A percentile compares a stretch with the other conserved stretches of the same genome.
Evolutionary conservation across 306 rosid species (phyloP).

Genomic region (Trichosanthes cucumerina): DNA sequence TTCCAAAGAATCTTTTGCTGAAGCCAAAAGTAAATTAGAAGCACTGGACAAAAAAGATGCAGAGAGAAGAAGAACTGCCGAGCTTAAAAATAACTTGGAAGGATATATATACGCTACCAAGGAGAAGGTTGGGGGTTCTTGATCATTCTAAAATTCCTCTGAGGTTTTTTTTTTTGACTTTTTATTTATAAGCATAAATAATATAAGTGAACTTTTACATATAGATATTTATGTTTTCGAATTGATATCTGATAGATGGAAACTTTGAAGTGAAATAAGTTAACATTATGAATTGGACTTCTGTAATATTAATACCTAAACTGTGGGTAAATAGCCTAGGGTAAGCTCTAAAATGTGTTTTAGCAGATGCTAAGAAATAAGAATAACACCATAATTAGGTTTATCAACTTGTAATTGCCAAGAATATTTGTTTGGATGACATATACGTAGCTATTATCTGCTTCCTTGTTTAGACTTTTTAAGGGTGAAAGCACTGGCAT

Average conservation of each 20-base stretch:
- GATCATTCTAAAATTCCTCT: slow-evolving; percentile 7
- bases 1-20: slow-evolving; percentile 55
- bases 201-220: not conserved
- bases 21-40: slow-evolving; percentile 67
- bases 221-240: not conserved
- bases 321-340: not conserved
- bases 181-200: not conserved
- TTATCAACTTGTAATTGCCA: not conserved
- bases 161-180: not conserved
- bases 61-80: slow-evolving; percentile 91
- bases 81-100: slow-evolving; percentile 82
- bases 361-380: not conserved
- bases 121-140: slow-evolving; percentile 62
- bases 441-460: not conserved
- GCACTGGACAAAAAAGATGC: slow-evolving; percentile 75
- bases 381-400: not conserved
- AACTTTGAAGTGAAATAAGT: not conserved
- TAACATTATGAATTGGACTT: not conserved
- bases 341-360: not conserved
- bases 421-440: not conserved
- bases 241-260: not conserved
- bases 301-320: not conserved
- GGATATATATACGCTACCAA: slow-evolving; percentile 80
- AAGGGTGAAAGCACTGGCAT: not conserved
- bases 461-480: not conserved